phyloP scores from a whole-genome alignment of 2,329 filamentous ascomycete species.

The Trichoderma brevicompactum region DNA sequence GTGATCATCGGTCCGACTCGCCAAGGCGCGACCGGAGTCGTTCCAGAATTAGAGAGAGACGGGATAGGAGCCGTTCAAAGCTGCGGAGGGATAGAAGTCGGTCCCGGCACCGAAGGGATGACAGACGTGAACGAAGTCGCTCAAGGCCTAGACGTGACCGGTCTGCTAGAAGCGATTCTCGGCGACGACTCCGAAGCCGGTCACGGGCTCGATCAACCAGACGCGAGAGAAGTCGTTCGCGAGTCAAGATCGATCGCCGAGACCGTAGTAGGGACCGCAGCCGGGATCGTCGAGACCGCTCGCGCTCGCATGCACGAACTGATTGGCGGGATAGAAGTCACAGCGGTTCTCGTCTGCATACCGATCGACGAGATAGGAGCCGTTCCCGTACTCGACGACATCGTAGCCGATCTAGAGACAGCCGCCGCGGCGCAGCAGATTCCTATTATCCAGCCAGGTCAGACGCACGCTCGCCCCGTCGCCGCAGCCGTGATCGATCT shows the following conservation, averaged over 20 bases:
- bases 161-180: conserved; percentile 44
- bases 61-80: conserved; percentile 45
- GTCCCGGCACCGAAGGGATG: conserved; percentile 45
- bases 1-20: conserved; percentile 47
- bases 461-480: conserved; percentile 34
- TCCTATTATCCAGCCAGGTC: conserved; percentile 33
- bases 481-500: conserved; percentile 38
- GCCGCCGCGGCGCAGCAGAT: conserved; percentile 32
- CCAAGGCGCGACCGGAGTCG: conserved; percentile 44
- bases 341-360: conserved; percentile 40
- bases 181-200: conserved; percentile 45
- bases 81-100: conserved; percentile 47
- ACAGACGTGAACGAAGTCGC: conserved; percentile 41
- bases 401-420: conserved; percentile 35
- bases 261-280: conserved; percentile 41
- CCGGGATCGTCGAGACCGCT: conserved; percentile 34
- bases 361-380: conserved; percentile 41
- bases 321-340: conserved; percentile 42
- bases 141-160: conserved; percentile 42
- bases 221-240: conserved; percentile 47
- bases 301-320: conserved; percentile 34
- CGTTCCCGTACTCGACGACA: conserved; percentile 32
- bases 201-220: conserved; percentile 44
- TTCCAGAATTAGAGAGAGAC: conserved; percentile 41
- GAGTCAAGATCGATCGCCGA: conserved; percentile 38